phyloP scores from a whole-genome alignment of 1,284 basidiomycete genomes.

The Agaricales sp. region DNA sequence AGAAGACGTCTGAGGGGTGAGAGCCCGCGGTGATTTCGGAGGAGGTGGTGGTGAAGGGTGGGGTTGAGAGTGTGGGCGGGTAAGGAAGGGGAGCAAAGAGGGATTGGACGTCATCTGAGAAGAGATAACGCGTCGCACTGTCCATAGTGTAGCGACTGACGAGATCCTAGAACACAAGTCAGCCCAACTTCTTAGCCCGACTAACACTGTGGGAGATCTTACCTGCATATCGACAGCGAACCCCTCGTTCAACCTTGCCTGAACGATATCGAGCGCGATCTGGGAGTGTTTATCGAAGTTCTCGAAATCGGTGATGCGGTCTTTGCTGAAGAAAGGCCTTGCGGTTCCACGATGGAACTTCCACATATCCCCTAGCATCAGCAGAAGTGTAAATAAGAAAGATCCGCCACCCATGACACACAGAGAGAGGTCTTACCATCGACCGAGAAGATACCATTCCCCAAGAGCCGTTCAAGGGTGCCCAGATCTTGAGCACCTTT shows the following conservation, averaged over 20 bases:
- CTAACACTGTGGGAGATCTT: conserved; percentile 6
- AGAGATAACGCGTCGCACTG: conserved; percentile 32
- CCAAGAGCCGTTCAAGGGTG: not conserved
- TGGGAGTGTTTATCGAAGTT: conserved; percentile 34
- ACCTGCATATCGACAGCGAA: conserved; percentile 36
- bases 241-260: conserved; percentile 21
- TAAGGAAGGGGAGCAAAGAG: conserved; percentile 19
- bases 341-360: conserved; percentile 37
- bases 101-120: conserved; percentile 23
- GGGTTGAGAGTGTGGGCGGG: conserved; percentile 14
- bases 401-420: not conserved
- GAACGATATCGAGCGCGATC: conserved; percentile 22
- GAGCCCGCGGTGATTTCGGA: conserved; percentile 3
- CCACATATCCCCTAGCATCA: conserved; percentile 27
- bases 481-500: not conserved
- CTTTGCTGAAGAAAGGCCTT: conserved; percentile 34
- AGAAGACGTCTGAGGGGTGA: conserved; percentile 20
- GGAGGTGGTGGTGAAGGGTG: not conserved
- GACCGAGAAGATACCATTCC: not conserved
- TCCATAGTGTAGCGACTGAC: conserved; percentile 33
- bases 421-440: not conserved
- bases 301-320: conserved; percentile 36
- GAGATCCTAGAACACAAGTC: too few species aligned
- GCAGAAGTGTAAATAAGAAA: not conserved
- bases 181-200: not conserved